Percentiles rank a stretch among this genome's conserved stretches.
Conservation (phyloP, 805 yeast genomes). For the Wickerhamiella cacticola region DNA sequence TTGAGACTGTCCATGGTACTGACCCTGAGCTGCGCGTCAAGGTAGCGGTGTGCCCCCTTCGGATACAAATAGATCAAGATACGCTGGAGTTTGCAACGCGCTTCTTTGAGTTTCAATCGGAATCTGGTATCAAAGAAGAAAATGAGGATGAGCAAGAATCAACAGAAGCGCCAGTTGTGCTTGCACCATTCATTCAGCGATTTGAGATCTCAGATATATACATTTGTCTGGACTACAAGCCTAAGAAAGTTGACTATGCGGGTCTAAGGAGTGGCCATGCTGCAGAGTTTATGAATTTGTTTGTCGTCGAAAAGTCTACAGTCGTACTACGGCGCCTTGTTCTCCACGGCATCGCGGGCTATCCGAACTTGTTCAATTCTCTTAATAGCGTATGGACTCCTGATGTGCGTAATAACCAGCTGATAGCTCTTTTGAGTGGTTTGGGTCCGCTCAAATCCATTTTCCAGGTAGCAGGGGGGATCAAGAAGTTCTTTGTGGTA, state of each 20-base stretch:
- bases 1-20: neutral
- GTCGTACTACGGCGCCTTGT: conserved; percentile 49
- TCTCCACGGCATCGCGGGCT: conserved; percentile 68
- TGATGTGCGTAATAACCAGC: conserved; percentile 68
- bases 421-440: conserved; percentile 72
- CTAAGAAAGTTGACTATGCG: conserved; percentile 73
- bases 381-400: conserved; percentile 77
- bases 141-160: conserved; percentile 12
- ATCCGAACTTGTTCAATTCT: conserved; percentile 42
- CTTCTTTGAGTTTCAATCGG: conserved; percentile 71
- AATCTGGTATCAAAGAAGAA: neutral
- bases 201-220: conserved; percentile 40
- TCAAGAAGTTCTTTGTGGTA: conserved; percentile 51
- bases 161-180: neutral
- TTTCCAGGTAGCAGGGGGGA: conserved; percentile 65
- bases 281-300: conserved; percentile 77
- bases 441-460: conserved; percentile 69
- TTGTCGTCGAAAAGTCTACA: conserved; percentile 75
- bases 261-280: conserved; percentile 80
- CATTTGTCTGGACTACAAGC: conserved; percentile 77
- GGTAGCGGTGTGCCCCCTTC: conserved; percentile 48
- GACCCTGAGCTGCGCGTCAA: conserved; percentile 35
- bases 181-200: conserved; percentile 45
- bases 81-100: conserved; percentile 72
- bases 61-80: conserved; percentile 86